Evolutionary conservation across 148 eudicot species (phyloP), one percentile per base, ranked within the genome.

Genomic region (Arctostaphylos glauca): DNA sequence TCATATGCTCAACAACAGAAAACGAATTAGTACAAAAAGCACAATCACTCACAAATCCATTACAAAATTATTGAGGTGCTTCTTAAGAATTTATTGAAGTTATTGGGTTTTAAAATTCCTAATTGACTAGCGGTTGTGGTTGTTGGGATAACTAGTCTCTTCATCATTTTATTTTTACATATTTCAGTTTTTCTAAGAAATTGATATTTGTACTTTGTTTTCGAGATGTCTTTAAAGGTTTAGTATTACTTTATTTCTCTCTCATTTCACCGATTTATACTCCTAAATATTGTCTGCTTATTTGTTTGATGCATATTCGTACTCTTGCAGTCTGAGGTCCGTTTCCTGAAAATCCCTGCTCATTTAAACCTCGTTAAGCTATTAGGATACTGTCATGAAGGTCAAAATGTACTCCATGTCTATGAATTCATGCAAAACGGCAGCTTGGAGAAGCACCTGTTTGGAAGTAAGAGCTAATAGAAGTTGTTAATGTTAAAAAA

Each of bases 361-460:
- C 98, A 95, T 86, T 95, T 92, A 6, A 95, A 95, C 84, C 88
- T 93, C 68, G 98, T 93, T 12, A 93, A 87, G 88, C 86, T 95
- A 49, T 87, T 95, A 82, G 95, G 98, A 12, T 95, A 92, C 84
- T 91, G 94, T 78, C 91, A 86, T 89, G 97, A 95, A 71, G 94
- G 90, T 31, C 73, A 80, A 67, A 97, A 95, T 82, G 85, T 95
- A 46, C 87, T 95, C 38, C 97, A 93, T 78, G 91, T 95, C 52
- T 93, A 93, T 58, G 97, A 95, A 64, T 95, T 88, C 81, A 89
- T 95, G 97, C 95, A 91, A 70, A 89, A 86, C 21, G 98, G 98
- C 46, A 93, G 98, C 88, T 87, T 95, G 81, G 98, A 93, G 77
- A 90, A 93, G 83, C 97, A 95, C 84, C 90, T 95, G 8, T 95